Evolutionary conservation across 2,329 filamentous ascomycete genomes (phyloP).

Genomic region (Nannizziopsis arthrosporioides): DNA sequence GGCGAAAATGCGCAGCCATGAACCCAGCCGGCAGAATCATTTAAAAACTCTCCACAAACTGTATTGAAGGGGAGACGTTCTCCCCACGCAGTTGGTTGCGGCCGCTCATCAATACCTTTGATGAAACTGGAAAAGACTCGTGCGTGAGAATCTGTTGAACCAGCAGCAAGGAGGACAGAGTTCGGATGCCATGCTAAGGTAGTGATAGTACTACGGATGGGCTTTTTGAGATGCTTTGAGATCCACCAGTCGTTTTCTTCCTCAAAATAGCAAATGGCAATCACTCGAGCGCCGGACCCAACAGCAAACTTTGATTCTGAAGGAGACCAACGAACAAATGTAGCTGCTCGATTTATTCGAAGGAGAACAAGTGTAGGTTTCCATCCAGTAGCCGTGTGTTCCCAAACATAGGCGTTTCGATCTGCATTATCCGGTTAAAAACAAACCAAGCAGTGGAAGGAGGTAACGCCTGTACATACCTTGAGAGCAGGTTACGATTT

Average conservation of each 20-base stretch:
- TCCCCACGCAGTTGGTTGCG: slow-evolving; percentile 81
- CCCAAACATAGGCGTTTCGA: slow-evolving; percentile 96
- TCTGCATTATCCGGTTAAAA: slow-evolving; percentile 42
- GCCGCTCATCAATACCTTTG: slow-evolving; percentile 81
- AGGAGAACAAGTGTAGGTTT: slow-evolving; percentile 95
- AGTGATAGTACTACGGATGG: slow-evolving; percentile 92
- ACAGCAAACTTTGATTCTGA: slow-evolving; percentile 97
- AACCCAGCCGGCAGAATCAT: slow-evolving; percentile 94
- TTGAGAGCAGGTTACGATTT: slow-evolving; percentile 96
- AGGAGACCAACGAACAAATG: slow-evolving; percentile 93
- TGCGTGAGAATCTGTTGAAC: slow-evolving; percentile 94
- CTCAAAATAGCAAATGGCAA: slow-evolving; percentile 97
- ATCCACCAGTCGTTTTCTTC: slow-evolving; percentile 99
- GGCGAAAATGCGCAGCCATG: slow-evolving; percentile 90
- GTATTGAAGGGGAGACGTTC: slow-evolving; percentile 96
- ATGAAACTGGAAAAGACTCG: slow-evolving; percentile 91
- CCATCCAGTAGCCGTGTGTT: slow-evolving; percentile 81
- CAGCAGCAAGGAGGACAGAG: slow-evolving; percentile 84
- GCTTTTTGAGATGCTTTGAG: slow-evolving; percentile 98
- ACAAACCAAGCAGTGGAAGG: neutral
- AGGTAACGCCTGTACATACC: slow-evolving; percentile 44
- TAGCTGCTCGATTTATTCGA: slow-evolving; percentile 91
- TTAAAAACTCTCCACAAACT: slow-evolving; percentile 90
- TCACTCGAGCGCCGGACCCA: slow-evolving; percentile 86
- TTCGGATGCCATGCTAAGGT: slow-evolving; percentile 95